Evolutionary conservation across 2,329 filamentous ascomycete species (phyloP).

Genomic region (Canariomyces notabilis): DNA sequence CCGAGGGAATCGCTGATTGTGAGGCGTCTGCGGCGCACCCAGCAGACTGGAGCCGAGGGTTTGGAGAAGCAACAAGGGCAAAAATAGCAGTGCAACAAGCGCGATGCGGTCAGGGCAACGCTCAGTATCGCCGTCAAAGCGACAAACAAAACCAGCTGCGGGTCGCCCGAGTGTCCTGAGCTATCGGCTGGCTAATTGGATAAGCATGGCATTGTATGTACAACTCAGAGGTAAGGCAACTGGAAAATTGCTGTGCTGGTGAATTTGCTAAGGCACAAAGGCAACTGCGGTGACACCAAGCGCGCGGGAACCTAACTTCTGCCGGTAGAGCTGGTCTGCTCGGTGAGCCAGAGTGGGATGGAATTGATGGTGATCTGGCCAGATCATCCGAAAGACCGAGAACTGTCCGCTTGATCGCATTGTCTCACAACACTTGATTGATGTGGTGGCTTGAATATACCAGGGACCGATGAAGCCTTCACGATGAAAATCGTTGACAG

Average conservation of each 20-base stretch:
- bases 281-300: not conserved
- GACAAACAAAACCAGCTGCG: constrained; percentile 1
- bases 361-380: not conserved
- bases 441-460: not conserved
- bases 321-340: not conserved
- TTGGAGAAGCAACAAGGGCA: not conserved
- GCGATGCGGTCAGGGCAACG: not conserved
- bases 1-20: constrained; percentile 16
- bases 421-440: no score
- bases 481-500: no score
- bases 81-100: constrained; percentile 12
- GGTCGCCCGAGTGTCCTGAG: no score
- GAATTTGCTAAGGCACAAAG: no score
- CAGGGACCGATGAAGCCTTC: no score
- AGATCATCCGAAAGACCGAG: not conserved
- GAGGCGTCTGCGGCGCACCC: constrained; percentile 17
- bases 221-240: no score
- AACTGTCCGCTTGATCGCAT: no score
- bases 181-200: no score
- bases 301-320: not conserved
- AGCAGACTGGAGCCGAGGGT: constrained; percentile 19
- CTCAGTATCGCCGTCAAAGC: not conserved
- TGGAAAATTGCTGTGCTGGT: no score
- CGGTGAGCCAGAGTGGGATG: not conserved
- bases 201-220: no score